These are phyloP conservation scores for Perkinsus chesapeaki DNA, from an alignment of 169 alveolate genomes.

Conservation along the genomic window DNA sequence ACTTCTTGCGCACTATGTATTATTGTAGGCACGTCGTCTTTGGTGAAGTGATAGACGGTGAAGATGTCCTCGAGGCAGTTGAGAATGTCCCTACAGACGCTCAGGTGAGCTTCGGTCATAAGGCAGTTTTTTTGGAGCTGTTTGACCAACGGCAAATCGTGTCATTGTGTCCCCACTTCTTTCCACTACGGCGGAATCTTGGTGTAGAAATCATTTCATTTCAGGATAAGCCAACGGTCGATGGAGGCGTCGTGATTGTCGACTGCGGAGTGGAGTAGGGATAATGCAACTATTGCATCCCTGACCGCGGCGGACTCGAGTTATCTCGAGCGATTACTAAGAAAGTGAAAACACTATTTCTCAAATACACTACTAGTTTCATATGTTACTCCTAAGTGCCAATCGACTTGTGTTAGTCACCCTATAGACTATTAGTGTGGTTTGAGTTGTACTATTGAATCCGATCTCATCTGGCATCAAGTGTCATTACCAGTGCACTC, in stretches of 20 bases:
- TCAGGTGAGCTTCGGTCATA: neutral
- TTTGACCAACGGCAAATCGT: no score
- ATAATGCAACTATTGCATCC: neutral
- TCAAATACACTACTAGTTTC: neutral
- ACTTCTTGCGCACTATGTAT: no score
- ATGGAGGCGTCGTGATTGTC: neutral
- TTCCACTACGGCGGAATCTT: no score
- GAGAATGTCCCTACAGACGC: neutral
- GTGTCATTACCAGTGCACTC: no score
- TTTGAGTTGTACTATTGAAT: no score
- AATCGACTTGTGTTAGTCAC: neutral
- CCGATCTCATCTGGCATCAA: no score
- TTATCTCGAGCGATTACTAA: neutral
- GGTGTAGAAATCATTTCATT: no score
- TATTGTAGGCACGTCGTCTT: constrained; percentile 80
- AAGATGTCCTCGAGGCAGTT: neutral
- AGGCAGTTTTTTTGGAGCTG: no score
- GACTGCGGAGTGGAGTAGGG: neutral
- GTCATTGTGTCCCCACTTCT: no score
- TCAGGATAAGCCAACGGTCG: neutral
- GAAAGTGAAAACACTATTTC: neutral
- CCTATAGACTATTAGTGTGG: no score
- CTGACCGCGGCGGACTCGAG: neutral
- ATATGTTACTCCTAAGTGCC: neutral
- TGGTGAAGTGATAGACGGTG: constrained; percentile 70